A percentile compares a stretch with the other conserved stretches of the same genome.
phyloP scores from a whole-genome alignment of 176 grass and related monocot genomes.

The Carex littledalei region DNA sequence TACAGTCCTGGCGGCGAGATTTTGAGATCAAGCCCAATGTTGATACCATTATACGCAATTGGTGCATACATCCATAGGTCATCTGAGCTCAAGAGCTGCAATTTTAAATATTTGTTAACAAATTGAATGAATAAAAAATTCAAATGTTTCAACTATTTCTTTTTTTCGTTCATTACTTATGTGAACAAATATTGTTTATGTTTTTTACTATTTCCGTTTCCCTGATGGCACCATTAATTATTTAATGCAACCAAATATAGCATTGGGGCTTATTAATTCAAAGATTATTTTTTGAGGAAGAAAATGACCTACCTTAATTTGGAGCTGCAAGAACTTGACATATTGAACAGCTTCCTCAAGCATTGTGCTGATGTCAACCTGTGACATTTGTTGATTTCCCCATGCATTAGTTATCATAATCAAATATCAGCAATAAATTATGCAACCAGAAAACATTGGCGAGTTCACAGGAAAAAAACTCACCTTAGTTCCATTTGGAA shows the following conservation, averaged over 20 bases:
- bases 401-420: slow-evolving; percentile 1
- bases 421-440: neutral
- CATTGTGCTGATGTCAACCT: slow-evolving; percentile 92
- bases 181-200: neutral
- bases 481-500: slow-evolving; percentile 91
- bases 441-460: neutral
- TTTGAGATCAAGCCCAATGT: slow-evolving; percentile 86
- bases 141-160: neutral
- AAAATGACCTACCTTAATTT: slow-evolving; percentile 48
- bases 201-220: neutral
- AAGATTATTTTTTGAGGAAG: neutral
- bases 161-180: neutral
- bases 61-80: slow-evolving; percentile 96
- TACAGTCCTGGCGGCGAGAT: slow-evolving; percentile 56
- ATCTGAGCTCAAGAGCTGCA: slow-evolving; percentile 84
- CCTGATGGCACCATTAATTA: neutral
- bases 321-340: slow-evolving; percentile 79
- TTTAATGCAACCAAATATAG: neutral
- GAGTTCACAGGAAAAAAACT: neutral
- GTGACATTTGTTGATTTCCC: neutral
- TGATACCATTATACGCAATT: slow-evolving; percentile 88
- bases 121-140: slow-evolving; percentile 3
- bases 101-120: neutral
- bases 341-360: slow-evolving; percentile 75
- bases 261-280: slow-evolving; percentile 10